A percentile compares a stretch with the other conserved stretches of the same genome.
These are phyloP conservation scores for Yamadazyma nakazawae DNA, from an alignment of 805 yeast genomes.

Conservation along the genomic window DNA sequence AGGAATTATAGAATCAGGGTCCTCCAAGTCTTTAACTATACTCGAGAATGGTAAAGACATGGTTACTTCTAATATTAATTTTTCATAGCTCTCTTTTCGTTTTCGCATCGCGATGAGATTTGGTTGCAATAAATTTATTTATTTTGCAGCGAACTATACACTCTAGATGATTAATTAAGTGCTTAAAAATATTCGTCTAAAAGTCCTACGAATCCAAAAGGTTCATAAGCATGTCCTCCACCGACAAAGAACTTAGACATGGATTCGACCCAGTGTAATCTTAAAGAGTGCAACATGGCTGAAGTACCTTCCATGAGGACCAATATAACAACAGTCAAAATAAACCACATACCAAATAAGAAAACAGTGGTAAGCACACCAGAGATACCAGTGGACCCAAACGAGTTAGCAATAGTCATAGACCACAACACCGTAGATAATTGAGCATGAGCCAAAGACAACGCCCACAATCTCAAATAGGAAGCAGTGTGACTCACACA, in stretches of 20 bases:
- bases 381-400: conserved; percentile 56
- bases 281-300: conserved; percentile 97
- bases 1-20: conserved; percentile 27
- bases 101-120: conserved; percentile 8
- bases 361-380: conserved; percentile 76
- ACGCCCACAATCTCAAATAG: conserved; percentile 93
- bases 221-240: conserved; percentile 87
- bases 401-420: conserved; percentile 86
- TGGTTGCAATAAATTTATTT: neutral
- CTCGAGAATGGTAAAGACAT: conserved; percentile 11
- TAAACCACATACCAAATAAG: conserved; percentile 93
- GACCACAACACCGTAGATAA: conserved; percentile 92
- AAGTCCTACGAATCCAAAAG: conserved; percentile 66
- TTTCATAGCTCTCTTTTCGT: neutral
- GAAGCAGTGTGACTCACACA: conserved; percentile 99
- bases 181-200: conserved; percentile 18
- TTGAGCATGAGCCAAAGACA: conserved; percentile 96
- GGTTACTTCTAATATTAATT: neutral
- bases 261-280: conserved; percentile 99
- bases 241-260: conserved; percentile 98
- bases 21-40: conserved; percentile 22
- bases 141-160: neutral
- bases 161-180: neutral
- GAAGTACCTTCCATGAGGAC: conserved; percentile 99
- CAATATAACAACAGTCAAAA: conserved; percentile 82